Evolutionary conservation across 192 early-diverging fungal genomes (phyloP).

Genomic region (Pilaira anomala): DNA sequence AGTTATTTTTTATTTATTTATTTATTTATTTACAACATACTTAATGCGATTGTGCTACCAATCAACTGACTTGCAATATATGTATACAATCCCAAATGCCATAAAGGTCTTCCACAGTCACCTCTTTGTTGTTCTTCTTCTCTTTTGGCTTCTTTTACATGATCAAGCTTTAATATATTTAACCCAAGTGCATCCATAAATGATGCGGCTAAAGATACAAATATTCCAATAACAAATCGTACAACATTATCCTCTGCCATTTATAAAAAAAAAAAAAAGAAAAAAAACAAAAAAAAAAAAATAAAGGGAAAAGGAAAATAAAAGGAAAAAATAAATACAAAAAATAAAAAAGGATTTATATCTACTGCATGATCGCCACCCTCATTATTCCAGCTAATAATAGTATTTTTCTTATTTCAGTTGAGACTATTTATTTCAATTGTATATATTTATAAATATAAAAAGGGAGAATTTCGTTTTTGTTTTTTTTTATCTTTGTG

Average conservation of each 20-base stretch:
- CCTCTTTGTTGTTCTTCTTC: constrained; percentile 41
- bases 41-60: constrained; percentile 56
- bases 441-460: neutral
- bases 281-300: neutral
- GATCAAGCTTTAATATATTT: constrained; percentile 57
- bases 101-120: constrained; percentile 56
- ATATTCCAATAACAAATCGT: constrained; percentile 33
- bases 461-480: neutral
- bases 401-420: neutral
- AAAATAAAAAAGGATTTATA: neutral
- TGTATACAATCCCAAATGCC: constrained; percentile 57
- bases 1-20: neutral
- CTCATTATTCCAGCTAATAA: neutral
- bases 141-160: constrained; percentile 43
- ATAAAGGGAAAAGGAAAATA: neutral
- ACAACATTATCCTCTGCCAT: constrained; percentile 29
- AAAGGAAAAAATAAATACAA: constrained; percentile 4
- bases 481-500: neutral
- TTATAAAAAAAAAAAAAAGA: neutral
- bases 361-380: neutral
- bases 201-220: constrained; percentile 17
- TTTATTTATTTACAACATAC: constrained; percentile 33
- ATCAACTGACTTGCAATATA: constrained; percentile 51
- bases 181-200: constrained; percentile 55
- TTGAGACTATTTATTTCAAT: neutral